Evolutionary conservation across 2,329 filamentous ascomycete species (phyloP).

Genomic region (Kalaharituber pfeilii): DNA sequence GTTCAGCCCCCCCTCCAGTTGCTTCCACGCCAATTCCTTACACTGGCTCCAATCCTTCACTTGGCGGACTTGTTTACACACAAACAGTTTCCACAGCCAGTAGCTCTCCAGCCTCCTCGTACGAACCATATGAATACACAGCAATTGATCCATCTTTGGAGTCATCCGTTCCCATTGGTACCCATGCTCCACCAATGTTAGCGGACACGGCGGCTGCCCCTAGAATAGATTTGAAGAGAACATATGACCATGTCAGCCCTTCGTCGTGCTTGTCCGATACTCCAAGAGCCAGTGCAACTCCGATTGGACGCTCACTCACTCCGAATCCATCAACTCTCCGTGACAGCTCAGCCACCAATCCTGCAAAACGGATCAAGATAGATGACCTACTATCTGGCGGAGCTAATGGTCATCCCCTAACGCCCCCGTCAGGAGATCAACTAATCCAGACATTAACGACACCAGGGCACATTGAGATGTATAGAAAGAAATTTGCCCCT

Average conservation of each 20-base stretch:
- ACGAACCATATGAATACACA: constrained; percentile 37
- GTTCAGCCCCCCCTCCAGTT: constrained; percentile 24
- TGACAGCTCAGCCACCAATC: constrained; percentile 21
- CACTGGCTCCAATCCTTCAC: constrained; percentile 15
- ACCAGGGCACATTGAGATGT: constrained; percentile 36
- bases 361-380: constrained; percentile 51
- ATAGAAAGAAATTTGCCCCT: constrained; percentile 56
- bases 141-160: constrained; percentile 52
- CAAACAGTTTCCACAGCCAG: constrained; percentile 26
- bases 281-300: constrained; percentile 35
- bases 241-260: constrained; percentile 25
- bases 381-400: constrained; percentile 53
- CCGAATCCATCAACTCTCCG: constrained; percentile 16
- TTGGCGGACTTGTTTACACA: constrained; percentile 23
- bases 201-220: constrained; percentile 17
- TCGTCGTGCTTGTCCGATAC: constrained; percentile 28
- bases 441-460: background rate
- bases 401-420: constrained; percentile 40
- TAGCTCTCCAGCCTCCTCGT: constrained; percentile 31
- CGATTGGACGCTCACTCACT: constrained; percentile 21
- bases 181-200: constrained; percentile 15
- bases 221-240: constrained; percentile 23
- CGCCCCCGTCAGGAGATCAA: constrained; percentile 32
- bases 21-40: constrained; percentile 29
- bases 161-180: constrained; percentile 24